These are phyloP conservation scores for Pythium periplocum DNA, from an alignment of 352 stramenopile species.

Conservation along the genomic window DNA sequence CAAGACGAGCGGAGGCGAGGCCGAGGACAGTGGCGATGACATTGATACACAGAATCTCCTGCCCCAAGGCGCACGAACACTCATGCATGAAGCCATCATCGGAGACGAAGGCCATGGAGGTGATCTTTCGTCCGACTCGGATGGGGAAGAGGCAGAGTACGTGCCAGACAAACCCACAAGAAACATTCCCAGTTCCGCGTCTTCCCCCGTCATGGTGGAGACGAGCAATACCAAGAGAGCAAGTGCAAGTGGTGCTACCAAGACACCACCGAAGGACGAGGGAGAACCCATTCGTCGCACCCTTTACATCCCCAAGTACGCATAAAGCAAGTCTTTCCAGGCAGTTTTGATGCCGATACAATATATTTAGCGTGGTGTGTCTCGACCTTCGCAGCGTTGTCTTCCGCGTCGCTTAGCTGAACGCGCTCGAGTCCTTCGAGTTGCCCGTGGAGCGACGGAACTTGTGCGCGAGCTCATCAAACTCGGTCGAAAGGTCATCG, in stretches of 20 bases:
- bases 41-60: conserved; percentile 24
- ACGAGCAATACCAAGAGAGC: too few relatives aligned
- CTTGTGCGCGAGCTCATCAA: conserved; percentile 82
- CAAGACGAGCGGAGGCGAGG: conserved; percentile 7
- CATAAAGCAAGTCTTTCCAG: too few relatives aligned
- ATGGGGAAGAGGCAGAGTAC: conserved; percentile 2
- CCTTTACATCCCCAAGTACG: conserved; percentile 18
- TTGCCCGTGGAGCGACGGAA: conserved; percentile 78
- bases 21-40: conserved; percentile 24
- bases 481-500: conserved; percentile 83
- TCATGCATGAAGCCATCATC: conserved; percentile 25
- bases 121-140: conserved; percentile 14
- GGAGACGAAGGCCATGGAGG: conserved; percentile 10
- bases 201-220: too few relatives aligned
- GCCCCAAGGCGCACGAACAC: conserved; percentile 15
- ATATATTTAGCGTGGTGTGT: neutral
- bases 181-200: neutral
- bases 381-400: too few relatives aligned
- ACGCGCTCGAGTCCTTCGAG: conserved; percentile 79
- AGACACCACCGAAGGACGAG: neutral
- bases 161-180: neutral
- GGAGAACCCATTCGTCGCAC: neutral
- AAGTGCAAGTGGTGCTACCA: neutral
- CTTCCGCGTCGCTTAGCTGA: conserved; percentile 39
- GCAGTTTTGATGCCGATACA: too few relatives aligned